Percentiles rank a stretch among this genome's conserved stretches.
phyloP scores from a whole-genome alignment of 257 asterid species.

The Ligustrum vulgare region DNA sequence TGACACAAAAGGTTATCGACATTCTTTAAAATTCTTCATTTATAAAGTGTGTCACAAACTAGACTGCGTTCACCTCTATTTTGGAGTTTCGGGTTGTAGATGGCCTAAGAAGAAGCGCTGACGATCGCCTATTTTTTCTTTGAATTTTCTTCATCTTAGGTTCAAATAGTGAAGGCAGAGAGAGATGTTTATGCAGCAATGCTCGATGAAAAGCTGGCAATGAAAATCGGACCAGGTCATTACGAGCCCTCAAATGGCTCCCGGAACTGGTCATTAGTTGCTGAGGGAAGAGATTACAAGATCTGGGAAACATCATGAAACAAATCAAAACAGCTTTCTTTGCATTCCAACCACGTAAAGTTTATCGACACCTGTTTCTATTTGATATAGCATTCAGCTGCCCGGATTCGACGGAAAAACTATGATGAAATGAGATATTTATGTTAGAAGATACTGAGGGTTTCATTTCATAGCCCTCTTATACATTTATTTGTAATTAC shows the following conservation, averaged over 20 bases:
- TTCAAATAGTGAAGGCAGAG: slow-evolving; percentile 73
- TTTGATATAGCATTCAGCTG: background rate
- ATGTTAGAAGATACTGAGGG: background rate
- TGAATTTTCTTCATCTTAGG: slow-evolving; percentile 35
- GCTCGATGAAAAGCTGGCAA: slow-evolving; percentile 68
- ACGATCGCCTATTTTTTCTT: background rate
- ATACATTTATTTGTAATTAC: background rate
- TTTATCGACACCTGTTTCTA: background rate
- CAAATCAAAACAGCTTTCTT: background rate
- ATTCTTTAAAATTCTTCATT: too few species aligned
- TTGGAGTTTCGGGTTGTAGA: too few species aligned
- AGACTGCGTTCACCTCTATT: too few species aligned
- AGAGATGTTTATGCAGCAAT: slow-evolving; percentile 90
- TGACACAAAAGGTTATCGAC: too few species aligned
- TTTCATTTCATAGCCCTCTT: slow-evolving; percentile 16
- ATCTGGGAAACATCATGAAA: slow-evolving; percentile 66
- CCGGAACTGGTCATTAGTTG: slow-evolving; percentile 60
- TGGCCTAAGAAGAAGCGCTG: background rate
- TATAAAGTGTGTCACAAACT: too few species aligned
- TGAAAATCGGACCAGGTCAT: slow-evolving; percentile 95
- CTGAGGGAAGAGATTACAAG: slow-evolving; percentile 74
- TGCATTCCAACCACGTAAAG: background rate
- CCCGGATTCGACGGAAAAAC: background rate
- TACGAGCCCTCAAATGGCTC: slow-evolving; percentile 59
- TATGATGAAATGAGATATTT: background rate